These are phyloP conservation scores for Aspergillus ruber DNA, from an alignment of 2,329 filamentous ascomycete species.

Conservation along the genomic window DNA sequence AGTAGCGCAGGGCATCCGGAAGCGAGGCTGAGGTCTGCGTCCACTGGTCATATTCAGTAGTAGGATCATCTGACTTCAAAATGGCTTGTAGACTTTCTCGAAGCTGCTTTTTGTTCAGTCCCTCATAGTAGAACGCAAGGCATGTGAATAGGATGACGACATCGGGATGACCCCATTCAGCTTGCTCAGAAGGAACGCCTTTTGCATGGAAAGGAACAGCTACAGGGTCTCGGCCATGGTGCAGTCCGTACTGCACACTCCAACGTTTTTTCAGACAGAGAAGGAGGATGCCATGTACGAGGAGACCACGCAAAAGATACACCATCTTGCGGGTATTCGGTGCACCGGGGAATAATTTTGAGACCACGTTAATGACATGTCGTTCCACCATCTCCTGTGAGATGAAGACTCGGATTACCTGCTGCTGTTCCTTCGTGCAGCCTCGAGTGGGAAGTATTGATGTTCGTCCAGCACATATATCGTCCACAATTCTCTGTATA, in stretches of 20 bases:
- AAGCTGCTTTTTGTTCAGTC: conserved; percentile 47
- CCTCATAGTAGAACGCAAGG: conserved; percentile 61
- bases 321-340: conserved; percentile 29
- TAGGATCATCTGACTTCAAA: conserved; percentile 51
- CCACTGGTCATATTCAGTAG: conserved; percentile 51
- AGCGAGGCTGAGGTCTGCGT: conserved; percentile 34
- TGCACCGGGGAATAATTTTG: conserved; percentile 26
- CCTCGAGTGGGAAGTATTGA: conserved; percentile 20
- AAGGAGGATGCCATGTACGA: conserved; percentile 55
- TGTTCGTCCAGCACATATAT: conserved; percentile 32
- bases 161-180: conserved; percentile 64
- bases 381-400: conserved; percentile 16
- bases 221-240: conserved; percentile 40
- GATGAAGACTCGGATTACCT: conserved; percentile 29
- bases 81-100: conserved; percentile 46
- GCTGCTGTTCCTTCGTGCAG: conserved; percentile 8
- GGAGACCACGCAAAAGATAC: conserved; percentile 56
- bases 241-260: conserved; percentile 61
- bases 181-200: conserved; percentile 54
- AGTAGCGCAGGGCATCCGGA: conserved; percentile 45
- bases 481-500: conserved; percentile 32
- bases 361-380: conserved; percentile 14
- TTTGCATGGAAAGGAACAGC: conserved; percentile 65
- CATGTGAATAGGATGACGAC: conserved; percentile 60
- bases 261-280: conserved; percentile 57